These are phyloP conservation scores for Talaromyces sp. DNA, from an alignment of 2,329 filamentous ascomycete species.

Conservation along the genomic window DNA sequence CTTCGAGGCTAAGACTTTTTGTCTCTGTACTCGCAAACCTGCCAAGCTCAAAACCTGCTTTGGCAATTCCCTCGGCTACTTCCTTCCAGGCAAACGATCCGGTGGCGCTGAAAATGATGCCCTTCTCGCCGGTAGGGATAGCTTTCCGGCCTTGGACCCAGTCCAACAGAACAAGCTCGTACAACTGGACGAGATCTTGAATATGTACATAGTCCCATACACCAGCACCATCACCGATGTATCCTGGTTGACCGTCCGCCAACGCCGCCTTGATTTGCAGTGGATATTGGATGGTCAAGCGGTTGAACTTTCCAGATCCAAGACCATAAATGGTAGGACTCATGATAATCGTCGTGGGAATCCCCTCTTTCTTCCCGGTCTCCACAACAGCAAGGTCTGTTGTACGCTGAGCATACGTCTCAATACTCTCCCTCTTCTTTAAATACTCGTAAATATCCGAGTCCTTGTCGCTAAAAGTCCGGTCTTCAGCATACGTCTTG, in stretches of 20 bases:
- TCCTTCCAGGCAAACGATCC: constrained; percentile 7
- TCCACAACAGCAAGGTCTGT: constrained; percentile 46
- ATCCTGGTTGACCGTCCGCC: neutral
- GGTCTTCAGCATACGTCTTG: constrained; percentile 27
- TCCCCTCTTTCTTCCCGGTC: constrained; percentile 35
- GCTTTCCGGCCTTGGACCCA: constrained; percentile 1
- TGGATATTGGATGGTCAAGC: neutral
- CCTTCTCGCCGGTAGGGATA: neutral
- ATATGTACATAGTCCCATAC: neutral
- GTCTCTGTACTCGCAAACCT: neutral
- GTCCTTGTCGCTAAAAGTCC: constrained; percentile 44
- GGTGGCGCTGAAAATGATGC: constrained; percentile 3
- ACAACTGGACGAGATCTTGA: neutral
- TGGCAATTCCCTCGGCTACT: constrained; percentile 5
- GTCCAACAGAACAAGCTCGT: constrained; percentile 2
- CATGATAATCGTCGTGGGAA: constrained; percentile 49
- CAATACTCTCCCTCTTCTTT: constrained; percentile 33
- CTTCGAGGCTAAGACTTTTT: neutral
- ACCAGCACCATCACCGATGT: neutral
- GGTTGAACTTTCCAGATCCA: neutral
- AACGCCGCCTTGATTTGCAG: neutral
- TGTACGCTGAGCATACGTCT: constrained; percentile 44
- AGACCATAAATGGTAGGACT: constrained; percentile 48
- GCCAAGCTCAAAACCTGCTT: constrained; percentile 3
- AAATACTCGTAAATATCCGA: constrained; percentile 44